Evolutionary conservation across 2,329 filamentous ascomycete species (phyloP), one percentile per base, ranked within the genome.

Genomic region (Lasiodiplodia hormozganensis): DNA sequence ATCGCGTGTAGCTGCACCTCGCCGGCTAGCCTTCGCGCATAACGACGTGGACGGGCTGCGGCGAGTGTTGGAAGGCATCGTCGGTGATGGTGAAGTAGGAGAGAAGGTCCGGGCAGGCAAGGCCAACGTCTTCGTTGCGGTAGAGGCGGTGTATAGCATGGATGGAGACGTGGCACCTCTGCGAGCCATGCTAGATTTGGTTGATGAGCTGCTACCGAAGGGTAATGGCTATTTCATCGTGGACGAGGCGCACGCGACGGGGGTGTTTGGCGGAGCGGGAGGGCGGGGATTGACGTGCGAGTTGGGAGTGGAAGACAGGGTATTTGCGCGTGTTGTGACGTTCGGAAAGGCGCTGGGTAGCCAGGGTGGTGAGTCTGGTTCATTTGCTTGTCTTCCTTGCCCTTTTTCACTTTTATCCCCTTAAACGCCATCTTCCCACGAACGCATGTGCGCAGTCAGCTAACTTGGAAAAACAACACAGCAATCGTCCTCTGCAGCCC

Each of bases 121-220:
- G 18, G 43, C 43, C 0, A 72, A 68, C 1, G 71, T 86, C 2
- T 71, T 79, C 2, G 56, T 76, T 0, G 79, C 78, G 1, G 73
- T 80, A 0, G 73, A 78, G 5, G 78, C 82, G 18, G 69, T 57
- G 65, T 95, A 96, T 77, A 94, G 91, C 76, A 96, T 96, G 92
- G 92, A 95, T 65, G 92, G 92, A 0, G 91, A 94, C 72, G 80
- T 92, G 21, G 87, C 87, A 0, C 90, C 90, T 0, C 80, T 96
- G 12, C 73, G 75, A 12, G 84, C 88, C 6, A 86, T 94, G 21
- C 83, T 91, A 1, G 77, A 83, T 0, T 81, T 86, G 4, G 85
- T 91, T 0, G 84, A 90, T 51, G 77, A 80, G 0, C 73, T 85
- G 0, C 78, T 93, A 0, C 87, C 89, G 0, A 69, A 70, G 0